phyloP scores from a whole-genome alignment of 1,284 basidiomycete genomes.

The Cronartium quercuum region DNA sequence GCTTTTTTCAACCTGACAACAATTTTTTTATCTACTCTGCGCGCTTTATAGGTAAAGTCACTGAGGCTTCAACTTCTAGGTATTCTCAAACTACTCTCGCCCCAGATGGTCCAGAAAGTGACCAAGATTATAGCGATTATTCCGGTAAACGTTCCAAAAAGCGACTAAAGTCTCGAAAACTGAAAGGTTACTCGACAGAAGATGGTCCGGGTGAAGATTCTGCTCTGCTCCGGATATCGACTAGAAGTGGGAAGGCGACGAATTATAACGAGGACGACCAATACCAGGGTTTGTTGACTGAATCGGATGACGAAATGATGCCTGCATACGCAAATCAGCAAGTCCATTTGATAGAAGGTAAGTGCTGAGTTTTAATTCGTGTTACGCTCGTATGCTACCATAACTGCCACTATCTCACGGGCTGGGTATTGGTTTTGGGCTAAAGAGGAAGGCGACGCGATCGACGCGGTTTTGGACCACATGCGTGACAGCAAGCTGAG shows the following conservation, averaged over 20 bases:
- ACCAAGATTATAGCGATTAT: conserved; percentile 6
- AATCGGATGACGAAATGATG: conserved; percentile 48
- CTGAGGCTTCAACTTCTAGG: not conserved
- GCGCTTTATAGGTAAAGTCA: not conserved
- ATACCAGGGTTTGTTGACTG: conserved; percentile 44
- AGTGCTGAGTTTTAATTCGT: not conserved
- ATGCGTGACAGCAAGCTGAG: conserved; percentile 48
- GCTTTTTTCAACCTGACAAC: not conserved
- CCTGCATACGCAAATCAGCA: conserved; percentile 42
- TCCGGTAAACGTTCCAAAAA: conserved; percentile 34
- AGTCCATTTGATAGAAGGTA: conserved; percentile 26
- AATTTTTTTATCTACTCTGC: too few relatives aligned
- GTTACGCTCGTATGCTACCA: not conserved
- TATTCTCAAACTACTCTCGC: not conserved
- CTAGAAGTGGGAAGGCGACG: conserved; percentile 43
- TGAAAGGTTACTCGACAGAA: conserved; percentile 1
- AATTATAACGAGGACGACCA: conserved; percentile 50
- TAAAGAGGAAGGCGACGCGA: conserved; percentile 49
- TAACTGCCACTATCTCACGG: too few relatives aligned
- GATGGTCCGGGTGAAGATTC: conserved; percentile 16
- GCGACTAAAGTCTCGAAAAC: conserved; percentile 14
- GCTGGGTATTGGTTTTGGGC: not conserved
- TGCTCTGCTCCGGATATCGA: conserved; percentile 46
- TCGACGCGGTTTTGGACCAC: conserved; percentile 52
- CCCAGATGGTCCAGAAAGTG: conserved; percentile 1